Conservation (phyloP, 1,284 basidiomycete species). For the Athelia psychrophila region DNA sequence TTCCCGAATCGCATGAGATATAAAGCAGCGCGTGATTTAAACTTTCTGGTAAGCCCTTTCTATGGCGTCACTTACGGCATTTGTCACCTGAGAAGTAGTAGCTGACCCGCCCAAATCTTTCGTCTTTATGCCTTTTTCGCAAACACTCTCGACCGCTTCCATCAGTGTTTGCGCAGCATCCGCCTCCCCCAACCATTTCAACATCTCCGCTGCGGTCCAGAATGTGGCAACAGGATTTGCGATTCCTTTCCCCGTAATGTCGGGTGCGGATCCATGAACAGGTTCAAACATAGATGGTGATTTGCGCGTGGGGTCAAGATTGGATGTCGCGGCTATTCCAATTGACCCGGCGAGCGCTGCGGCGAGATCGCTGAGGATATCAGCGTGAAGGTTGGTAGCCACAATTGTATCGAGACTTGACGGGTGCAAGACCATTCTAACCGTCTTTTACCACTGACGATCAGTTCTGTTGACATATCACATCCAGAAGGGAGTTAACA, state of each 20-base stretch:
- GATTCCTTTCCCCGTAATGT: slow-evolving; percentile 72
- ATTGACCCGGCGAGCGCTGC: slow-evolving; percentile 56
- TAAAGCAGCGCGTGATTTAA: too few relatives aligned
- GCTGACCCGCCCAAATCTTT: slow-evolving; percentile 11
- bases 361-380: slow-evolving; percentile 54
- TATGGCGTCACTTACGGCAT: slow-evolving; percentile 9
- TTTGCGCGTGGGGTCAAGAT: slow-evolving; percentile 46
- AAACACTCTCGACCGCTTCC: slow-evolving; percentile 45
- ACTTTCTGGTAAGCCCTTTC: background rate
- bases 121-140: slow-evolving; percentile 9
- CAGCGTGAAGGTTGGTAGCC: slow-evolving; percentile 52
- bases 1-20: too few relatives aligned
- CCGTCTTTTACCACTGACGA: slow-evolving; percentile 12
- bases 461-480: background rate
- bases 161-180: slow-evolving; percentile 48
- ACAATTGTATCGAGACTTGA: slow-evolving; percentile 52
- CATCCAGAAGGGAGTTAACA: background rate
- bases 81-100: slow-evolving; percentile 9
- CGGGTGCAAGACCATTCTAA: slow-evolving; percentile 48
- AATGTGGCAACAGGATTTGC: slow-evolving; percentile 76
- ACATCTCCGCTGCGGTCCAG: slow-evolving; percentile 58
- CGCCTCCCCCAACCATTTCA: slow-evolving; percentile 48
- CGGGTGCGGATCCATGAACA: slow-evolving; percentile 68
- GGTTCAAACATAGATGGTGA: slow-evolving; percentile 47
- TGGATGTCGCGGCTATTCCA: slow-evolving; percentile 54